Base-by-base conservation (phyloP, 495 filamentous ascomycete genomes). In the Opeltia flavorubescens region DNA sequence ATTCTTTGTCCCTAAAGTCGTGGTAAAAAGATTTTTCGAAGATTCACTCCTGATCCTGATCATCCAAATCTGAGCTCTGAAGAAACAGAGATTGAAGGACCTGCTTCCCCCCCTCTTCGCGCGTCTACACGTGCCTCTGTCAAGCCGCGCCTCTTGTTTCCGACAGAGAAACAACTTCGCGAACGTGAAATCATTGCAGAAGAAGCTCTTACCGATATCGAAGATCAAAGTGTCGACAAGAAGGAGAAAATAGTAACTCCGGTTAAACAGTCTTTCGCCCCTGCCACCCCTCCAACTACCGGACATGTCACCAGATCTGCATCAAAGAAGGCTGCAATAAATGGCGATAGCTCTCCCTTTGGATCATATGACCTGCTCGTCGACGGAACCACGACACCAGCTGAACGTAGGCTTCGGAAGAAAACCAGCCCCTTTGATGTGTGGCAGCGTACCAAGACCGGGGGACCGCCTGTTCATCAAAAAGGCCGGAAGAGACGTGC, bases 91-190 rank as follows among this genome's bases (percentile, higher is more conserved):
- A 54, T 66, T 25, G 60, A 69, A 18, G 53, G 58, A 6, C 53
- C 59, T 24, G 13, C 44, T 9, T 26, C 53, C 33, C 46, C 61
- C 3, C 61, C 58, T 23, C 54, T 66, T 27, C 71, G 75, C 20
- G 76, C 79, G 24, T 57, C 85, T 18, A 84, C 80, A 25, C 81
- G 86, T 41, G 78, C 80, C 0, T 73, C 80, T 2, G 73, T 94
- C 64, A 85, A 86, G 57, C 89, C 89, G 2, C 83, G 88, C 29
- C 72, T 88, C 12, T 77, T 98, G 8, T 98, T 95, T 66, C 80
- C 85, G 12, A 62, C 67, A 18, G 60, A 67, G 9, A 58, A 66
- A 30, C 57, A 69, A 48, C 59, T 42, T 13, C 53, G 45, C 0
- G 44, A 55, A 41, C 59, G 57, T 29, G 59, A 60, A 26, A 51